phyloP scores from a whole-genome alignment of 2,329 filamentous ascomycete genomes.

The Penicillium sp. region DNA sequence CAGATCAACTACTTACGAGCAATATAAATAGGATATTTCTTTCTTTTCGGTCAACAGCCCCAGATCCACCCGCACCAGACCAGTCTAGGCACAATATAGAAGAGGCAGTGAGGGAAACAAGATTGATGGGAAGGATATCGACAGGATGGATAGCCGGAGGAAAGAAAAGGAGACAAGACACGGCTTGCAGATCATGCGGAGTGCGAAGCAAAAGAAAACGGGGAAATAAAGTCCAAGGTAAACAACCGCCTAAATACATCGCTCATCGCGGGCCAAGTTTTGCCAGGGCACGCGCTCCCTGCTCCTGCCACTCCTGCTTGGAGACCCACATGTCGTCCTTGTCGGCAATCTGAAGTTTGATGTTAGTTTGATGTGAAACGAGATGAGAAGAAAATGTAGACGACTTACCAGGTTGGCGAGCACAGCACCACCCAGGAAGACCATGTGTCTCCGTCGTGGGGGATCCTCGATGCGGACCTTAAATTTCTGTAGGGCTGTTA shows the following conservation, averaged over 20 bases:
- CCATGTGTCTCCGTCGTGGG: conserved; percentile 94
- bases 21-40: not conserved
- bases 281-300: conserved; percentile 79
- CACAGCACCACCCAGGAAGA: conserved; percentile 96
- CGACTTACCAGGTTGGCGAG: conserved; percentile 79
- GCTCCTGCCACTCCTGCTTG: conserved; percentile 95
- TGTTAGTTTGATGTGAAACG: conserved; percentile 11
- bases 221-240: conserved; percentile 12
- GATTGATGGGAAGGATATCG: conserved; percentile 8
- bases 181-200: conserved; percentile 24
- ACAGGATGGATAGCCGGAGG: conserved; percentile 11
- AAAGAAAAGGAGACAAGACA: conserved; percentile 10
- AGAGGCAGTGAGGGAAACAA: conserved; percentile 13
- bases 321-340: conserved; percentile 99
- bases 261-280: conserved; percentile 85
- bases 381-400: not conserved
- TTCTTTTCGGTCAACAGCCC: conserved; percentile 22
- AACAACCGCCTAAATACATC: conserved; percentile 18
- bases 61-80: conserved; percentile 22
- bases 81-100: conserved; percentile 26
- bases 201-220: conserved; percentile 13
- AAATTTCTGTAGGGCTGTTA: conserved; percentile 69
- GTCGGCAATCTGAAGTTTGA: conserved; percentile 72
- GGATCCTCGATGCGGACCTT: conserved; percentile 99
- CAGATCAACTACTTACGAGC: not conserved